Conservation (phyloP, 305 asterid genomes). For the Rubia balearica region DNA sequence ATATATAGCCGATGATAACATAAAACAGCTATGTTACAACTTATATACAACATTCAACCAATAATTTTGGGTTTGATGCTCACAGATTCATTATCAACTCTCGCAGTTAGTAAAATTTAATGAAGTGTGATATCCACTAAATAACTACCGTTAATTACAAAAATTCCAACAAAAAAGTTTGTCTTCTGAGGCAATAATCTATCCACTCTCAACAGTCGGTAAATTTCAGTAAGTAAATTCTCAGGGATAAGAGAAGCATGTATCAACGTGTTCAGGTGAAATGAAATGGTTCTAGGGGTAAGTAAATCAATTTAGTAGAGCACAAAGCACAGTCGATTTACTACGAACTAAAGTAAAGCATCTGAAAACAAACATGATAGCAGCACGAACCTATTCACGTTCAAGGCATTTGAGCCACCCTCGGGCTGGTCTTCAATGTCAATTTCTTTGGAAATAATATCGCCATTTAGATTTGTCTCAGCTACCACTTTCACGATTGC, state of each 20-base stretch:
- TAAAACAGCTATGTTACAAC: not conserved
- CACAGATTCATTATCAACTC: not conserved
- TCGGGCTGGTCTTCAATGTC: constrained; percentile 68
- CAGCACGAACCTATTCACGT: constrained; percentile 22
- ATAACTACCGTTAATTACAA: too few species aligned
- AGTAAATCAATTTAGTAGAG: not conserved
- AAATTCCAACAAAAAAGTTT: too few species aligned
- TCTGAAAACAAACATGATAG: not conserved
- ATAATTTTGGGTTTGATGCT: too few species aligned
- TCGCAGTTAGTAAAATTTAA: not conserved
- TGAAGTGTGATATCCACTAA: not conserved
- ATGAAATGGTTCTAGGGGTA: too few species aligned
- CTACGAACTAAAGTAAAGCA: not conserved
- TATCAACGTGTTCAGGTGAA: too few species aligned
- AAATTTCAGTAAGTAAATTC: too few species aligned
- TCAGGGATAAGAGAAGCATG: too few species aligned
- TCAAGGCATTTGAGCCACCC: constrained; percentile 30
- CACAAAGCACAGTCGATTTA: not conserved
- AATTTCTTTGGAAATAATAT: constrained; percentile 39
- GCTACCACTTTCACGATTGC: constrained; percentile 57
- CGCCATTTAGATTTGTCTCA: constrained; percentile 32
- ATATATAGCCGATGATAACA: not conserved
- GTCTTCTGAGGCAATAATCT: too few species aligned
- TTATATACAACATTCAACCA: not conserved
- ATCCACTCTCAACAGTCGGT: too few species aligned